Percentiles rank a stretch among this genome's conserved stretches.
These are phyloP conservation scores for Musa acuminata DNA, from an alignment of 176 grass and related monocot genomes.

Conservation along the genomic window DNA sequence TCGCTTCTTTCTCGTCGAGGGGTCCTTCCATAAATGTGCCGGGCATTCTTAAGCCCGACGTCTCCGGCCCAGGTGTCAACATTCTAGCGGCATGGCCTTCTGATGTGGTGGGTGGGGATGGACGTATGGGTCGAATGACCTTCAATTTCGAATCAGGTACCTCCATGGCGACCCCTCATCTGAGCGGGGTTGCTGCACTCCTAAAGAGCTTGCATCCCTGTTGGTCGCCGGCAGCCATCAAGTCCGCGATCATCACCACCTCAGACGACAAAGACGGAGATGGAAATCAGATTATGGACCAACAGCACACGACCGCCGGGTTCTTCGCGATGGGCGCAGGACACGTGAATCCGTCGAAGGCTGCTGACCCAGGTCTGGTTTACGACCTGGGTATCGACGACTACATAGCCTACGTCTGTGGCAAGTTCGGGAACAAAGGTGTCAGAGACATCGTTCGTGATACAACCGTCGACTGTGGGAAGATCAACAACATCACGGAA, in stretches of 20 bases:
- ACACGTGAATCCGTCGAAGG: too few species aligned
- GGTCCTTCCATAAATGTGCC: slow-evolving; percentile 56
- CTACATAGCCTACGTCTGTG: too few species aligned
- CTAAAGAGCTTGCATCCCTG: slow-evolving; percentile 57
- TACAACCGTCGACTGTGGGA: too few species aligned
- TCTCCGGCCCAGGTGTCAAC: slow-evolving; percentile 80
- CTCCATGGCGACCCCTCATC: slow-evolving; percentile 78
- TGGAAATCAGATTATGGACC: too few species aligned
- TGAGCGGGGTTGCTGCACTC: slow-evolving; percentile 62
- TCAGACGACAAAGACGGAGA: slow-evolving; percentile 48
- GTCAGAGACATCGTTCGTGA: too few species aligned
- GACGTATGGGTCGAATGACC: slow-evolving; percentile 9
- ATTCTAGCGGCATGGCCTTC: slow-evolving; percentile 62
- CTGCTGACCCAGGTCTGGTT: neutral
- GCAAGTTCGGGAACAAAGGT: too few species aligned
- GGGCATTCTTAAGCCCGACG: slow-evolving; percentile 73
- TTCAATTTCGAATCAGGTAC: slow-evolving; percentile 79
- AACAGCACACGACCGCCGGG: too few species aligned
- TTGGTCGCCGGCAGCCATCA: slow-evolving; percentile 72
- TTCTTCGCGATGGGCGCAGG: too few species aligned
- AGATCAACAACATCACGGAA: too few species aligned
- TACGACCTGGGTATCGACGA: too few species aligned
- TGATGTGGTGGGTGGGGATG: too few species aligned
- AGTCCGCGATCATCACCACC: slow-evolving; percentile 90
- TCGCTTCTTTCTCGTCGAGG: slow-evolving; percentile 72